phyloP scores from a whole-genome alignment of 352 stramenopile species.

The Thalassiosira allenii region DNA sequence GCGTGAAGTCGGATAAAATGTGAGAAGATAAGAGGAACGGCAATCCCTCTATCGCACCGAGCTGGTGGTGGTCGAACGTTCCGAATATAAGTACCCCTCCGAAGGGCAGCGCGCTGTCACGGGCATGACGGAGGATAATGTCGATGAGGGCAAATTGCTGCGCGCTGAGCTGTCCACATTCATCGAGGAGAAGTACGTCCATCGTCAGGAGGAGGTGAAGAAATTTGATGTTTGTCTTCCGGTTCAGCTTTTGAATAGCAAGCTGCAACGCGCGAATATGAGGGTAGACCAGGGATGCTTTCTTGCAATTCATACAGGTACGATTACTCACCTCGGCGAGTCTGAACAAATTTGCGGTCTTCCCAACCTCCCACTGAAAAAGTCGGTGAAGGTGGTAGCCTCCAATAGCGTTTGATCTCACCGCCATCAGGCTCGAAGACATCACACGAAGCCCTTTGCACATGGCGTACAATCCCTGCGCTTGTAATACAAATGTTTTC shows the following conservation, averaged over 20 bases:
- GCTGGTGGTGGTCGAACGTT: constrained; percentile 51
- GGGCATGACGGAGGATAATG: constrained; percentile 36
- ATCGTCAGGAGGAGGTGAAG: constrained; percentile 19
- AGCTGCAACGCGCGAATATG: no score
- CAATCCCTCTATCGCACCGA: constrained; percentile 42
- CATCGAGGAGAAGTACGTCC: constrained; percentile 16
- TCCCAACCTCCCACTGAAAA: constrained; percentile 17
- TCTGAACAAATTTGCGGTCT: constrained; percentile 24
- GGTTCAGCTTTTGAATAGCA: no score
- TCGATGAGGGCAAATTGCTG: constrained; percentile 50
- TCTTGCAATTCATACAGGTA: no score
- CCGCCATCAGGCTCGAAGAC: constrained; percentile 42
- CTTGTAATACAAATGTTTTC: constrained; percentile 34
- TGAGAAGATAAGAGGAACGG: constrained; percentile 48
- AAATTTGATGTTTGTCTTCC: not conserved
- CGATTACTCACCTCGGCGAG: constrained; percentile 35
- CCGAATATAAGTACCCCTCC: constrained; percentile 40
- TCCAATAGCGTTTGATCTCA: constrained; percentile 32
- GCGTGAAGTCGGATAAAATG: constrained; percentile 50
- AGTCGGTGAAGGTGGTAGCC: constrained; percentile 50
- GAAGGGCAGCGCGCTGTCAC: constrained; percentile 34
- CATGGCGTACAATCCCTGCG: constrained; percentile 32
- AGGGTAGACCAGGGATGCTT: no score
- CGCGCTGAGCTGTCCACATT: constrained; percentile 43
- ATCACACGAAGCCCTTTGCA: constrained; percentile 40